Base-by-base conservation (phyloP, 192 early-diverging fungal species). In the Mortierella hygrophila region DNA sequence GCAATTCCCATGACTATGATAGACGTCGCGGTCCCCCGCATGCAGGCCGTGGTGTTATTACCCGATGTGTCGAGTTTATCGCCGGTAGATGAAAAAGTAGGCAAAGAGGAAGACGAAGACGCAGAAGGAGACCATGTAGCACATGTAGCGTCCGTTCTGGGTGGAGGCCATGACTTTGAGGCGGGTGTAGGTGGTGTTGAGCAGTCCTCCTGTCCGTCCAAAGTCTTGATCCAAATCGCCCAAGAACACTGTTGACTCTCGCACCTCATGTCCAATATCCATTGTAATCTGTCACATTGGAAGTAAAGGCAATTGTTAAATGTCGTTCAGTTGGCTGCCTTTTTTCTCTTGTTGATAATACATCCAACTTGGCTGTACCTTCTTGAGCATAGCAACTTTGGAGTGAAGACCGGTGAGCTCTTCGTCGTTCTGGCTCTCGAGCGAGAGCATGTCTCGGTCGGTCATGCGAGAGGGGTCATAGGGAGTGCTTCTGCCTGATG, bases 141-240 rank as follows among this genome's bases (percentile, higher is more conserved):
- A 85, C 83, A 85, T 85, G 47, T 85, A 85, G 18, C 83, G 83
- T 41, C 83, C 83, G 26, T 85, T 85, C 57, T 85, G 83, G 5
- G 83, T 85, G 49, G 83, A 85, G 13, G 83, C 83, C 83, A 85
- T 85, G 29, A 85, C 83, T 68, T 85, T 85, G 6, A 85, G 83
- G 15, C 74, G 72, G 8, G 83, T 85, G 63, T 80, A 85, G 29
- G 83, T 85, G 40, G 83, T 75, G 68, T 85, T 80, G 6, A 85
- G 69, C 69, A 85, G 72, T 23, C 83, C 83, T 75, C 83, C 83
- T 72, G 83, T 80, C 74, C 83, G 77, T 42, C 83, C 83, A 80
- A 85, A 85, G 72, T 85, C 83, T 79, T 85, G 83, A 52, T 85
- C 83, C 65, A 85, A n/a, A 29, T 85, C 83, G 26, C 74, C n/a